phyloP scores from a whole-genome alignment of 345 rosid species.

The Barbarea vulgaris region DNA sequence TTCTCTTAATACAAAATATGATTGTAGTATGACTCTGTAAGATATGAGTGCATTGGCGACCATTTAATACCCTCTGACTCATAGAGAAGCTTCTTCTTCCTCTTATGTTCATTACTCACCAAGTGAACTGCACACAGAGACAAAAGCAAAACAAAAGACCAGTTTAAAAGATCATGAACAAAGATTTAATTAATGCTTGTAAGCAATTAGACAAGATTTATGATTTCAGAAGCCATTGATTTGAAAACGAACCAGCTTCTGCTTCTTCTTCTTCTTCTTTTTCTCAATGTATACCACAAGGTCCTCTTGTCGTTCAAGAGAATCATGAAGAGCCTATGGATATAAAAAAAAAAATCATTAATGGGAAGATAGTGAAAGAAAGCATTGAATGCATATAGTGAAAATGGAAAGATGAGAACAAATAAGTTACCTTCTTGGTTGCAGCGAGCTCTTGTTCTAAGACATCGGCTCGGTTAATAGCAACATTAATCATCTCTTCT shows the following conservation, averaged over 20 bases:
- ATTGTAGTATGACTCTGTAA: not conserved
- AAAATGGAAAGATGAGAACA: not conserved
- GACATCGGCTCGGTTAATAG: constrained; percentile 52
- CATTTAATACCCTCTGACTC: not conserved
- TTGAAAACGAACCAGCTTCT: constrained; percentile 36
- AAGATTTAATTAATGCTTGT: not conserved
- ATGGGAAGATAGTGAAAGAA: not conserved
- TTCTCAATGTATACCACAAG: constrained; percentile 65
- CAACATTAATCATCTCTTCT: constrained; percentile 67
- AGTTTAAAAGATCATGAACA: not conserved
- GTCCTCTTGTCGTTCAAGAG: constrained; percentile 63
- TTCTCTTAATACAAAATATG: not conserved
- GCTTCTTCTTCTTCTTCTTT: constrained; percentile 77
- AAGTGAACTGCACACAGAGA: not conserved
- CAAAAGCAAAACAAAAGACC: not conserved
- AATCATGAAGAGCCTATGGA: constrained; percentile 69
- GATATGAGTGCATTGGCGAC: not conserved
- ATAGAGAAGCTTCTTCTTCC: not conserved
- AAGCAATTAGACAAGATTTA: not conserved
- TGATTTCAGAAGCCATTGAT: not conserved
- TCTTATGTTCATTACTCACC: not conserved
- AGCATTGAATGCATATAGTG: not conserved
- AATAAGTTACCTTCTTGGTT: constrained; percentile 65
- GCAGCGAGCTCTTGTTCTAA: constrained; percentile 71
- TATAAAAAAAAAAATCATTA: not conserved